Conservation (phyloP, 1,284 basidiomycete species). For the Melampsora abietis-canadensis region DNA sequence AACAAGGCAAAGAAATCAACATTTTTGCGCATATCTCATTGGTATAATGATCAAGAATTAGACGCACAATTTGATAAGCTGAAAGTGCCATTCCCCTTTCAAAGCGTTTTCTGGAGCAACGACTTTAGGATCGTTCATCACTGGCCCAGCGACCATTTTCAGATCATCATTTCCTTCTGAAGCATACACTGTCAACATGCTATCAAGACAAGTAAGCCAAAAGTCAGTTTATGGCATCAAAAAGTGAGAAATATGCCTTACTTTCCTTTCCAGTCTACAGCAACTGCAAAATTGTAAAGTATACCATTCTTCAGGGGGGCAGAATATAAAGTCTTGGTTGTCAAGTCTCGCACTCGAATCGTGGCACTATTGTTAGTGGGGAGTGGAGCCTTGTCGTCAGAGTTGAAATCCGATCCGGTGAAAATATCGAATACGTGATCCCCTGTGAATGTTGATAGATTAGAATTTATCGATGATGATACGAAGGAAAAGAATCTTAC, state of each 20-base stretch:
- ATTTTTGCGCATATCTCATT: too few species aligned
- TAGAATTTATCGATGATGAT: neutral
- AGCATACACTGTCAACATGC: slow-evolving; percentile 11
- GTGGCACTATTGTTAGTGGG: neutral
- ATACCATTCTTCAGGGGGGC: neutral
- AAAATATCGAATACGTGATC: slow-evolving; percentile 24
- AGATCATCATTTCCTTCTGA: neutral
- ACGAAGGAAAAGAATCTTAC: neutral
- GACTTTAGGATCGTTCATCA: slow-evolving; percentile 16
- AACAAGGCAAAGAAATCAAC: neutral
- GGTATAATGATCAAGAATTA: neutral
- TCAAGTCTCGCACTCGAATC: slow-evolving; percentile 16
- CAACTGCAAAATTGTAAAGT: slow-evolving; percentile 22
- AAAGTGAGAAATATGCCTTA: neutral
- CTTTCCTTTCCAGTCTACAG: slow-evolving; percentile 23
- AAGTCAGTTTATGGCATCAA: neutral
- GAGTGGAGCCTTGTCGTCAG: neutral
- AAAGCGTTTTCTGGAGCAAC: neutral
- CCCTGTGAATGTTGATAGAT: neutral
- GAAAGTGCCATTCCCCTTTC: slow-evolving; percentile 26
- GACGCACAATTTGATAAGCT: slow-evolving; percentile 14
- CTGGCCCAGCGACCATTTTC: neutral
- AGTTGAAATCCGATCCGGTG: slow-evolving; percentile 3
- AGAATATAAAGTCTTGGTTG: neutral
- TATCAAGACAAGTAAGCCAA: neutral